These are phyloP conservation scores for Xylariaceae sp. DNA, from an alignment of 2,329 filamentous ascomycete genomes.

Conservation along the genomic window DNA sequence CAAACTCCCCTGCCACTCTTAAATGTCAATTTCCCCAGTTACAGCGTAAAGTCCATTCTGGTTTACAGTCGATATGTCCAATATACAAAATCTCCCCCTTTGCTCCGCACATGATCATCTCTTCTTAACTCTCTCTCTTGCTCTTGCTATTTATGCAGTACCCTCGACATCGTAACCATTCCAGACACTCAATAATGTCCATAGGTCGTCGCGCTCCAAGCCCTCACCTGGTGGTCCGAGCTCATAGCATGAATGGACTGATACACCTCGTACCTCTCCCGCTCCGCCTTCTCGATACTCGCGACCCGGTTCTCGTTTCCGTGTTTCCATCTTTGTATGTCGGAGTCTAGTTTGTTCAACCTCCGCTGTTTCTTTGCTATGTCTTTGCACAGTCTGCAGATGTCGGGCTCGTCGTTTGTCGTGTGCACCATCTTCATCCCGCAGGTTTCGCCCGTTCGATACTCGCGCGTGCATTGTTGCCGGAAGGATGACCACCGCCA, in stretches of 20 bases:
- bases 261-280: constrained; percentile 65
- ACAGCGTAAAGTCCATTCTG: too few species aligned
- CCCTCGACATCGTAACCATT: neutral
- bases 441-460: constrained; percentile 94
- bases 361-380: constrained; percentile 81
- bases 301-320: constrained; percentile 69
- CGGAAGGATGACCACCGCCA: constrained; percentile 95
- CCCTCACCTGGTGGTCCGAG: constrained; percentile 37
- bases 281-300: constrained; percentile 68
- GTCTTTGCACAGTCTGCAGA: constrained; percentile 85
- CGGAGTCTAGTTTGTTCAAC: constrained; percentile 68
- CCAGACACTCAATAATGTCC: neutral
- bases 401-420: constrained; percentile 60
- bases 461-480: constrained; percentile 90
- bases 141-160: neutral
- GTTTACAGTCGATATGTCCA: too few species aligned
- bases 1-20: constrained; percentile 14
- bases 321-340: constrained; percentile 72
- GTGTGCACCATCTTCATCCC: constrained; percentile 86
- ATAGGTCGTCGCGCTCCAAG: constrained; percentile 33
- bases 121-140: neutral
- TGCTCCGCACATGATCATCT: constrained; percentile 9
- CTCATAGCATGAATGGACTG: constrained; percentile 55
- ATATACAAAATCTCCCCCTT: constrained; percentile 10
- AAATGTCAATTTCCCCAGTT: constrained; percentile 11